These are phyloP conservation scores for Stenocarpella maydis DNA, from an alignment of 2,329 filamentous ascomycete genomes.

Conservation along the genomic window DNA sequence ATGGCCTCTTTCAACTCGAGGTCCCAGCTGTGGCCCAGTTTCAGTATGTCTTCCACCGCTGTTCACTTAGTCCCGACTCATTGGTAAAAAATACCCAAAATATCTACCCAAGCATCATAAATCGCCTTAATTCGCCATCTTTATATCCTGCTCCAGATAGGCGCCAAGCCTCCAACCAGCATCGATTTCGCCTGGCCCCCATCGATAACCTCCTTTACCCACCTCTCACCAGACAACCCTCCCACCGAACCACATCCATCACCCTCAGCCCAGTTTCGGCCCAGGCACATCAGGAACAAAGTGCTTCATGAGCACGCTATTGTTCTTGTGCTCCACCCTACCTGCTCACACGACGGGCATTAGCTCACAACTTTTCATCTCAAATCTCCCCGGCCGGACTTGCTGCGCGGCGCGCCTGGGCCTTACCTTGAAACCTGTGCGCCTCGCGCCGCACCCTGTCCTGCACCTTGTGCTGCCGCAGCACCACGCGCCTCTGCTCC, in stretches of 20 bases:
- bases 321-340: conserved; percentile 35
- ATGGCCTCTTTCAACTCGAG: not conserved
- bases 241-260: not conserved
- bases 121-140: too few species aligned
- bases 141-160: too few species aligned
- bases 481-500: conserved; percentile 42
- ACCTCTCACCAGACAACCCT: too few species aligned
- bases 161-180: too few species aligned
- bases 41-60: not conserved
- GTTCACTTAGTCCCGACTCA: too few species aligned
- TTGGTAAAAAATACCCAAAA: not conserved
- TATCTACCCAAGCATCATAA: too few species aligned
- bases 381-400: not conserved
- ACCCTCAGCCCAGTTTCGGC: conserved; percentile 13
- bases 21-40: not conserved
- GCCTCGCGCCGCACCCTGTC: conserved; percentile 39
- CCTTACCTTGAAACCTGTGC: conserved; percentile 36
- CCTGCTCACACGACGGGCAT: not conserved
- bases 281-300: conserved; percentile 39
- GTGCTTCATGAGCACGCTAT: conserved; percentile 38
- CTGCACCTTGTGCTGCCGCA: conserved; percentile 42
- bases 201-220: too few species aligned
- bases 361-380: not conserved
- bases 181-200: too few species aligned
- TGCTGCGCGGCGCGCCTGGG: conserved; percentile 33